Base-by-base conservation (phyloP, 2,329 filamentous ascomycete genomes). In the Colletotrichum somersetense region DNA sequence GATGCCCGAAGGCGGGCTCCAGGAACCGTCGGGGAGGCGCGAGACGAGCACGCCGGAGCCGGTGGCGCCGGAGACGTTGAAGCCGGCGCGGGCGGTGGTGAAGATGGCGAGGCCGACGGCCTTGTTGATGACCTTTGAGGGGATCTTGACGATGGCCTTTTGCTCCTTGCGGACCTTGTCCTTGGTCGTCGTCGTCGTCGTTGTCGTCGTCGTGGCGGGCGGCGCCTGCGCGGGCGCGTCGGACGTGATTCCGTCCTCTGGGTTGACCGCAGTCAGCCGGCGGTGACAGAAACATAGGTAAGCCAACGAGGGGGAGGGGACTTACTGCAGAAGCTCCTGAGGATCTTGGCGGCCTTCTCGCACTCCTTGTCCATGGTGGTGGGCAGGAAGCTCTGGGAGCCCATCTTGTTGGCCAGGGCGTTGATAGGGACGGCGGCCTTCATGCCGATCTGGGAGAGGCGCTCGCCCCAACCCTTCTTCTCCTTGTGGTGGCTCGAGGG, bases 341-440 rank as follows among this genome's bases (percentile, higher is more conserved):
- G 81, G 59, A 97, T 97, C 16, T 93, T 86, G 44, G 95, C 94
- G 0, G 94, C 94, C 84, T 97, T 97, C 82, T 97, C 94, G 76
- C 92, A 93, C 83, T 97, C 95, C 81, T 94, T 94, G 79, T 97
- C 95, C 75, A 97, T 85, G 1, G 92, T 91, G 66, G 92, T 93
- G 1, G 95, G 95, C 88, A 95, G 92, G 81, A 97, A 97, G 30
- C 93, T 92, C 81, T 97, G 94, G 59, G 83, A 83, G n/a, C 94
- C 94, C 48, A 97, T 85, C 81, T 92, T 94, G 82, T 97, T 94
- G 20, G 92, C 93, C 30, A 97, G 81, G 72, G 88, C 90, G 79
- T 97, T 97, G 78, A 97, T 91, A 3, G 94, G 94, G 2, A 88
- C 89, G 20, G 93, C 92, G 14, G 86, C 84, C 77, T 86, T 85